phyloP scores from a whole-genome alignment of 1,139 yeast species.

The Geotrichum reessii region DNA sequence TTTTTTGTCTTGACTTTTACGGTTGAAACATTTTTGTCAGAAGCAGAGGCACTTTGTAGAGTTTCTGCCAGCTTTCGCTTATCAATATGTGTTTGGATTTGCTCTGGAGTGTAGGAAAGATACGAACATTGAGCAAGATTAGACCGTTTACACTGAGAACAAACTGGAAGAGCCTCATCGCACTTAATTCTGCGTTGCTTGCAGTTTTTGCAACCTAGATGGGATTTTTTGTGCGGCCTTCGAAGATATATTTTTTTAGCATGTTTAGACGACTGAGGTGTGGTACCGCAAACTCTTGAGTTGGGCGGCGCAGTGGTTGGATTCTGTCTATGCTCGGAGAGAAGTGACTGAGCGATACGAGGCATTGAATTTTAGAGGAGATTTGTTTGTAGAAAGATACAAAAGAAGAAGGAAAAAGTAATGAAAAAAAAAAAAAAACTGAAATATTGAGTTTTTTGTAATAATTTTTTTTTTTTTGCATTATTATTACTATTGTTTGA shows the following conservation, averaged over 20 bases:
- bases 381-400: neutral
- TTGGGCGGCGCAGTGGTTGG: neutral
- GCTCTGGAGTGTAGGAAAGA: slow-evolving; percentile 26
- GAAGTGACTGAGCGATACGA: neutral
- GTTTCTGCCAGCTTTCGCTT: slow-evolving; percentile 8
- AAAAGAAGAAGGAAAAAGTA: neutral
- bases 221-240: slow-evolving; percentile 56
- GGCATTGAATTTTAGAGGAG: slow-evolving; percentile 1
- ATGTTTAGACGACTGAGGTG: neutral
- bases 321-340: neutral
- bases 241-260: slow-evolving; percentile 38
- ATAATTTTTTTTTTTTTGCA: too few species aligned
- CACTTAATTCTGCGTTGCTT: slow-evolving; percentile 62
- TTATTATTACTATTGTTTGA: too few species aligned
- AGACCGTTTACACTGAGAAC: slow-evolving; percentile 57
- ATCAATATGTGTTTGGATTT: slow-evolving; percentile 21
- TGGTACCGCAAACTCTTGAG: slow-evolving; percentile 3
- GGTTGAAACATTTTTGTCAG: neutral
- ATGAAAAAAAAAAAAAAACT: neutral
- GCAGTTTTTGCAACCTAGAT: slow-evolving; percentile 56
- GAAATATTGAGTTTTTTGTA: too few species aligned
- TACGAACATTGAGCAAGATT: slow-evolving; percentile 36
- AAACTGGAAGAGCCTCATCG: slow-evolving; percentile 58
- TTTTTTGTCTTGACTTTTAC: neutral
- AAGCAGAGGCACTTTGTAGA: neutral